These are phyloP conservation scores for Carex parvula DNA, from an alignment of 176 grass and related monocot species.

Conservation along the genomic window DNA sequence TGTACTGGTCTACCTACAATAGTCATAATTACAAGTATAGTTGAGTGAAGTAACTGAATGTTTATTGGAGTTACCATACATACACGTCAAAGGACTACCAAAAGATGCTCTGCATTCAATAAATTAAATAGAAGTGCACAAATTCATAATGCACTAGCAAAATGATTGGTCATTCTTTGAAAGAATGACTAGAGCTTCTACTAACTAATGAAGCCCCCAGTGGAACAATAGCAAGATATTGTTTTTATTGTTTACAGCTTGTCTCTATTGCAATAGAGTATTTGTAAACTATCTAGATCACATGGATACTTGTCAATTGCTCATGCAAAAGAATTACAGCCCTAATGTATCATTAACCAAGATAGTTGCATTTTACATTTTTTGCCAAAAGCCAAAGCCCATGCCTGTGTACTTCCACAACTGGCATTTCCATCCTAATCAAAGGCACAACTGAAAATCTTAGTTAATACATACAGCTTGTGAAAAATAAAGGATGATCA, in stretches of 20 bases:
- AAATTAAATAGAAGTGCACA: neutral
- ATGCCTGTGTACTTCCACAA: slow-evolving; percentile 75
- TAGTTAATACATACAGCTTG: slow-evolving; percentile 19
- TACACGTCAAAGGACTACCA: neutral
- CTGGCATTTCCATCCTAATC: slow-evolving; percentile 94
- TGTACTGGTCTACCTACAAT: slow-evolving; percentile 82
- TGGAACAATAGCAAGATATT: neutral
- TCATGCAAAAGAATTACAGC: neutral
- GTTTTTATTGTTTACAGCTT: neutral
- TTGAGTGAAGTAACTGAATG: slow-evolving; percentile 2
- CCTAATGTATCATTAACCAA: neutral
- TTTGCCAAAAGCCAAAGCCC: slow-evolving; percentile 94
- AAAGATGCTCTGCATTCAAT: neutral
- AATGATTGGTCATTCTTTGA: neutral
- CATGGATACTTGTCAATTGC: neutral
- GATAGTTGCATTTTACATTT: slow-evolving; percentile 51
- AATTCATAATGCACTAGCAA: neutral
- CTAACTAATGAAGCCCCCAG: neutral
- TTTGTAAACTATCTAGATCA: neutral
- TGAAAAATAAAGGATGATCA: neutral
- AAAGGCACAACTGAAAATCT: slow-evolving; percentile 14
- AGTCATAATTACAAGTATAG: neutral
- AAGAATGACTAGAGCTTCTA: neutral
- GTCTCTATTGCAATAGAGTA: neutral
- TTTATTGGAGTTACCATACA: neutral